Evolutionary conservation across 768 basidiomycete species (phyloP).

Genomic region (Lentinula boryana): DNA sequence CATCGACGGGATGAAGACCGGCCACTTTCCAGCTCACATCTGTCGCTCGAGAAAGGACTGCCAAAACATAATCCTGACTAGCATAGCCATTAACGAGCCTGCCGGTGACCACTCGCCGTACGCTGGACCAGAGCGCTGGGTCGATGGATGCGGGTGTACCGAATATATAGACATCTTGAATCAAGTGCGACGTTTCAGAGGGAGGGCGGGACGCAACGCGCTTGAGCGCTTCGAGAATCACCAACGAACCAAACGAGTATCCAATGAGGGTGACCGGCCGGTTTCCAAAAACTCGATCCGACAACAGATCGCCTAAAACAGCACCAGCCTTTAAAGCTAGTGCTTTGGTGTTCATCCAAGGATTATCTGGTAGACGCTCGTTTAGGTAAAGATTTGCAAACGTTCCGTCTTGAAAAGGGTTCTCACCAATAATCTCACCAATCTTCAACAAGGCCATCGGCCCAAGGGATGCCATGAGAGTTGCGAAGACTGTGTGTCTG

Average conservation of each 20-base stretch:
- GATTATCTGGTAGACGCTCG: slow-evolving; percentile 35
- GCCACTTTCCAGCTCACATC: slow-evolving; percentile 44
- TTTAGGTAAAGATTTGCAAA: background rate
- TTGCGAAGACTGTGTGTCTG: slow-evolving; percentile 44
- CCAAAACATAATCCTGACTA: slow-evolving; percentile 47
- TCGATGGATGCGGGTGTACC: slow-evolving; percentile 43
- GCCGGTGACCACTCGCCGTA: slow-evolving; percentile 44
- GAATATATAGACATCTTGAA: slow-evolving; percentile 52
- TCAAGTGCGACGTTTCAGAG: slow-evolving; percentile 35
- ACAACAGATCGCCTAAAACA: slow-evolving; percentile 46
- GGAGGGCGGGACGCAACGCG: slow-evolving; percentile 39
- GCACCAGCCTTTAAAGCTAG: slow-evolving; percentile 46
- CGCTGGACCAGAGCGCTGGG: slow-evolving; percentile 33
- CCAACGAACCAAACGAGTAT: slow-evolving; percentile 50
- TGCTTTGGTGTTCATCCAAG: slow-evolving; percentile 53
- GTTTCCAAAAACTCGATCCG: slow-evolving; percentile 44
- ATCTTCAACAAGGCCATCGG: slow-evolving; percentile 46
- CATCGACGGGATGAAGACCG: slow-evolving; percentile 40
- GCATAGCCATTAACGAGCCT: slow-evolving; percentile 52
- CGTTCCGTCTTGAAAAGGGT: background rate
- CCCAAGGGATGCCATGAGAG: slow-evolving; percentile 41
- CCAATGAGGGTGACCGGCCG: slow-evolving; percentile 51
- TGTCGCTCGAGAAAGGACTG: slow-evolving; percentile 42
- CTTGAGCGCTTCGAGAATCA: slow-evolving; percentile 51
- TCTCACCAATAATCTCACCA: slow-evolving; percentile 44